Evolutionary conservation across 1,284 basidiomycete species (phyloP).

Genomic region (Coniferiporia weirii): DNA sequence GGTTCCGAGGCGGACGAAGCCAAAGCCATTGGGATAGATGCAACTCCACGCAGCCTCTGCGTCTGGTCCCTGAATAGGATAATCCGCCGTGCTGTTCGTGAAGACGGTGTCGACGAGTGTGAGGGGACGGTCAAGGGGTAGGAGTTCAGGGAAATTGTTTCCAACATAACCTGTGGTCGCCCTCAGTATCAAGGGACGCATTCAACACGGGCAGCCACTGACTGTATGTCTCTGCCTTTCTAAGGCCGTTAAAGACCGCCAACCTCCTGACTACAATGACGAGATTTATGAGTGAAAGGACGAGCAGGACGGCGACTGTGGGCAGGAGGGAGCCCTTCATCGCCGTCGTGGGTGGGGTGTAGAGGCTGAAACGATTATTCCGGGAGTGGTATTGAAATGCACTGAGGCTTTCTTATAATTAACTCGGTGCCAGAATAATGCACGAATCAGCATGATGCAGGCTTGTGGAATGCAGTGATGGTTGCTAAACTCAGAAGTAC

Average conservation of each 20-base stretch:
- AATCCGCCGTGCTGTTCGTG: conserved; percentile 13
- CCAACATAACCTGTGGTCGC: conserved; percentile 10
- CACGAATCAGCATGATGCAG: neutral
- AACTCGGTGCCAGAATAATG: no score
- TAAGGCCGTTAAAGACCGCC: neutral
- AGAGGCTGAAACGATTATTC: neutral
- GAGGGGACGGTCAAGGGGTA: conserved; percentile 5
- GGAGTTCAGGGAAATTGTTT: conserved; percentile 14
- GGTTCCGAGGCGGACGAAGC: conserved; percentile 18
- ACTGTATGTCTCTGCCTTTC: conserved; percentile 11
- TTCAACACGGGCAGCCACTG: neutral
- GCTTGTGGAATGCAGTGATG: neutral
- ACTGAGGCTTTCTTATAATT: no score
- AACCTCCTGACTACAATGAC: conserved; percentile 9
- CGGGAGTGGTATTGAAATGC: no score
- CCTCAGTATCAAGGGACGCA: neutral
- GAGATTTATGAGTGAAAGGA: conserved; percentile 12
- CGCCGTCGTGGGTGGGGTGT: neutral
- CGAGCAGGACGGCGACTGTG: conserved; percentile 7
- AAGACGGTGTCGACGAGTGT: conserved; percentile 7
- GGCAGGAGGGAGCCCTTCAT: conserved; percentile 7
- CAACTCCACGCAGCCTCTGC: conserved; percentile 10
- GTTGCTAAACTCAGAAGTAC: neutral
- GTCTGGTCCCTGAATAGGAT: conserved; percentile 15
- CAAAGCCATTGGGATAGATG: conserved; percentile 16